Conservation (phyloP, 2,329 filamentous ascomycete species). For the Phialophora expanda region DNA sequence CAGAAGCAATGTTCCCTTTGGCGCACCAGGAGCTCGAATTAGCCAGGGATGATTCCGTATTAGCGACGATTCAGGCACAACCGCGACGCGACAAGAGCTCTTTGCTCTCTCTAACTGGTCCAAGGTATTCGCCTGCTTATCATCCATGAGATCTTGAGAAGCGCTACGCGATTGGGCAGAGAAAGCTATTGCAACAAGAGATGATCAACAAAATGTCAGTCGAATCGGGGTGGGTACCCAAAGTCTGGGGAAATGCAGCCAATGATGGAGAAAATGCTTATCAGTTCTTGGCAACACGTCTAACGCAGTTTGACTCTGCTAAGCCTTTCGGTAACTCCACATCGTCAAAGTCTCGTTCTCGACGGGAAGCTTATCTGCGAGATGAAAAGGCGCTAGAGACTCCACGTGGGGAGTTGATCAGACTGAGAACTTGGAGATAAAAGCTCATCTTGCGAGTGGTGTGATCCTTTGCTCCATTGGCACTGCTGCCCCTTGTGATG, state of each 20-base stretch:
- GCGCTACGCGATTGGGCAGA: conserved; percentile 21
- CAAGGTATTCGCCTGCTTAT: conserved; percentile 22
- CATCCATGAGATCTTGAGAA: conserved; percentile 13
- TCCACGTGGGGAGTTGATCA: conserved; percentile 12
- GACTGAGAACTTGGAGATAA: background rate
- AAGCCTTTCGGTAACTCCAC: conserved; percentile 20
- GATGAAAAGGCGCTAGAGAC: conserved; percentile 7
- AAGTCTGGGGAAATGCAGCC: conserved; percentile 25
- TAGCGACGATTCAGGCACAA: conserved; percentile 28
- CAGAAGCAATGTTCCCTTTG: background rate
- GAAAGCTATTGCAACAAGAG: conserved; percentile 21
- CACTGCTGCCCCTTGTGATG: background rate
- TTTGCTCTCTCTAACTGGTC: conserved; percentile 13
- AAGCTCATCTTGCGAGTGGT: conserved; percentile 4
- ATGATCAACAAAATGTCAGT: conserved; percentile 8
- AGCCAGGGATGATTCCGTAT: conserved; percentile 13
- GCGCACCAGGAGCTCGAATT: conserved; percentile 9
- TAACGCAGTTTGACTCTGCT: conserved; percentile 28
- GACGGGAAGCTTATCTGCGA: conserved; percentile 4
- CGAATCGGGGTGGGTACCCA: background rate
- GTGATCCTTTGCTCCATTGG: background rate
- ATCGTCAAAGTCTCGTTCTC: background rate
- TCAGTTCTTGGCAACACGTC: conserved; percentile 31
- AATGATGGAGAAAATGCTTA: conserved; percentile 34
- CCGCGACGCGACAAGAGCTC: conserved; percentile 13